Conservation (phyloP, 2,329 filamentous ascomycete species). For the Ophiocordyceps robertsii region DNA sequence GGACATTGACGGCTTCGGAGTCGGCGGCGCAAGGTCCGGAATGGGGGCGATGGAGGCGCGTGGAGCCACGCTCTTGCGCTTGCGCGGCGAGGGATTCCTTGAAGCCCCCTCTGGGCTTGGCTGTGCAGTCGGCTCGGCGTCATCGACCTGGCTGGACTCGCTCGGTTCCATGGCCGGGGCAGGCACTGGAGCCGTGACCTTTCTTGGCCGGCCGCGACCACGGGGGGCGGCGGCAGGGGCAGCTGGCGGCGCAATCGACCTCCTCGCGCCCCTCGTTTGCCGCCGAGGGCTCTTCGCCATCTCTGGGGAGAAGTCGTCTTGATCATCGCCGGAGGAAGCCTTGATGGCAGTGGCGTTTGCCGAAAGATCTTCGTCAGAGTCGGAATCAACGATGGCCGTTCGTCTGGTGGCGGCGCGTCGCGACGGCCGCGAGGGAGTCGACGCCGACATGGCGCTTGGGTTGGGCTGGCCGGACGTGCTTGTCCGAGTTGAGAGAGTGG, state of each 20-base stretch:
- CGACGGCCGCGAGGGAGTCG: conserved; percentile 21
- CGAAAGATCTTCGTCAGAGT: conserved; percentile 53
- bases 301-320: conserved; percentile 64
- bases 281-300: conserved; percentile 44
- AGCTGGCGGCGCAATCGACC: conserved; percentile 24
- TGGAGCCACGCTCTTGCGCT: conserved; percentile 48
- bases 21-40: conserved; percentile 24
- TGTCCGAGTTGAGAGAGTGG: not conserved
- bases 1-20: conserved; percentile 41
- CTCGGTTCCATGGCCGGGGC: not conserved
- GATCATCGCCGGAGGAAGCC: conserved; percentile 47
- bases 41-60: conserved; percentile 24
- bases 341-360: conserved; percentile 31
- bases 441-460: conserved; percentile 15
- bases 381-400: conserved; percentile 64
- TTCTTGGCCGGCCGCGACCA: conserved; percentile 26
- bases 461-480: not conserved
- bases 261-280: conserved; percentile 28
- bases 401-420: conserved; percentile 44
- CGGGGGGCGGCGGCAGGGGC: conserved; percentile 33
- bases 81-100: conserved; percentile 41
- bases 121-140: conserved; percentile 19
- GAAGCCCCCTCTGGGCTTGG: conserved; percentile 17
- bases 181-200: conserved; percentile 13
- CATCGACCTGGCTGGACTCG: conserved; percentile 22